These are phyloP conservation scores for Miscanthus lutarioriparius DNA, from an alignment of 176 grass and related monocot genomes.

Conservation along the genomic window DNA sequence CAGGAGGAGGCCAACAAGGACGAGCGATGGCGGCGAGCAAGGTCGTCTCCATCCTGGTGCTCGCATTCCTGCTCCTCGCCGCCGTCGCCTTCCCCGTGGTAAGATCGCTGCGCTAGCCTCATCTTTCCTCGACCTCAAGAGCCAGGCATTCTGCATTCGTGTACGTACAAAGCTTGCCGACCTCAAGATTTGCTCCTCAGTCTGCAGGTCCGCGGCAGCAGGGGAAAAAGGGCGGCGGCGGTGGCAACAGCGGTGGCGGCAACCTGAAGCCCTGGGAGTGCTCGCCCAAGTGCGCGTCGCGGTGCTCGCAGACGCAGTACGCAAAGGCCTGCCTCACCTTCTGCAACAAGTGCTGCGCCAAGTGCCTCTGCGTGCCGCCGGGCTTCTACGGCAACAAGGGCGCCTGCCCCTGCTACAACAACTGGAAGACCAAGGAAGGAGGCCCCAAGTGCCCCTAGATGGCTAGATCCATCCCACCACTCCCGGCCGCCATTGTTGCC, in stretches of 20 bases:
- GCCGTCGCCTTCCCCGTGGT: slow-evolving; percentile 33
- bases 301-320: slow-evolving; percentile 53
- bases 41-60: slow-evolving; percentile 31
- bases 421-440: slow-evolving; percentile 68
- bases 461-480: not conserved
- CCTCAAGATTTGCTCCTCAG: not conserved
- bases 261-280: slow-evolving; percentile 54
- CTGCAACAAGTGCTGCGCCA: slow-evolving; percentile 67
- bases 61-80: slow-evolving; percentile 36
- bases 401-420: slow-evolving; percentile 65
- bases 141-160: not conserved
- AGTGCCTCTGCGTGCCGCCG: slow-evolving; percentile 61
- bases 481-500: not conserved
- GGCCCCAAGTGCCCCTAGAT: slow-evolving; percentile 48
- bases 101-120: not conserved
- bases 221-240: not conserved
- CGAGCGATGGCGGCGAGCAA: slow-evolving; percentile 11
- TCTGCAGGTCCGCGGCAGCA: not conserved
- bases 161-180: not conserved
- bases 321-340: slow-evolving; percentile 58
- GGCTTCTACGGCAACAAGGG: slow-evolving; percentile 65
- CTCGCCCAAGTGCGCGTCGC: slow-evolving; percentile 27
- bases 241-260: not conserved
- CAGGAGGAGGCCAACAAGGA: not conserved
- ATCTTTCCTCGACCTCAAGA: too few species aligned